Base-by-base conservation (phyloP, 768 basidiomycete species). In the Lactarius psammicola region DNA sequence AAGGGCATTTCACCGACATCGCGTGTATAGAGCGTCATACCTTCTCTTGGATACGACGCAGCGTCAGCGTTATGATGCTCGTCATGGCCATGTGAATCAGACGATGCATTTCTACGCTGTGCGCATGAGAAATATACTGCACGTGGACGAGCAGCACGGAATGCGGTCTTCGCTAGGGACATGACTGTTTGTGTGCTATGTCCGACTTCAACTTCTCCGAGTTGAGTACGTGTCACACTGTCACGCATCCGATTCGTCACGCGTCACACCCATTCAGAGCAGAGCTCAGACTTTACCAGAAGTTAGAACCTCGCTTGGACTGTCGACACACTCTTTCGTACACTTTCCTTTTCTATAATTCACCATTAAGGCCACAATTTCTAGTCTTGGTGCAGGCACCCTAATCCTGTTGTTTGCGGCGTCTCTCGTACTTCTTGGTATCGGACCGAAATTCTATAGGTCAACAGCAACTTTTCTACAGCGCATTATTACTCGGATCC, bases 1-100 rank as follows among this genome's bases (percentile, higher is more conserved):
- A 38, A 23, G n/a, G n/a, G 34, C 26, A 7, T 34, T 63, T n/a
- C 54, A 63, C 55, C 34, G 9, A 51, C 56, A 18, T 13, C 38
- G 28, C n/a, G 26, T 4, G 23, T 17, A 26, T 9, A 49, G 51
- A n/a, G 69, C 81, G 59, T 62, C 82, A 60, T 64, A 87, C 90
- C 83, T 83, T 92, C 89, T 65, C 78, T 77, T 26, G 82, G 79
- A 73, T 86, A 85, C 9, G 81, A 76, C 36, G 76, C 75, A 33
- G 80, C 76, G 69, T 77, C 75, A 61, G 78, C 74, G 55, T 80
- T 75, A 64, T 84, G 79, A 62, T 80, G 70, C 67, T 81, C 75
- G 71, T 79, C 74, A 61, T 77, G 66, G 38, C 33, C 42, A 59
- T 68, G 61, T 11, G 66, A 60, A 10, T 15, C 34, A 18, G 71